Percentiles rank a stretch among this genome's conserved stretches.
phyloP scores from a whole-genome alignment of 352 stramenopile species.

The Blastocystis sp. region DNA sequence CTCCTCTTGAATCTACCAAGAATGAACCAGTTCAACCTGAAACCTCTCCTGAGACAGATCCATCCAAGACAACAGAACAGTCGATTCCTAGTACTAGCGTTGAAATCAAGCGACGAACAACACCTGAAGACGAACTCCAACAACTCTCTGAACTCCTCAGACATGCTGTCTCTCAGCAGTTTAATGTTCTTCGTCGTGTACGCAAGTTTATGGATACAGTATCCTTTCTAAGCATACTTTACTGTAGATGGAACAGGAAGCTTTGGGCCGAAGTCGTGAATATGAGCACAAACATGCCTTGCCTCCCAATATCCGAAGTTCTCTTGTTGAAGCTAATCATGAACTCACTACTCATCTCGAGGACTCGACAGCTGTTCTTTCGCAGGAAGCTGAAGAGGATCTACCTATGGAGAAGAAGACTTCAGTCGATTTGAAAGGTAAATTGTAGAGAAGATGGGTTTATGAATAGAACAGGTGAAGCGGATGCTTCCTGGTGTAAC shows the following conservation, averaged over 20 bases:
- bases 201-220: constrained; percentile 30
- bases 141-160: neutral
- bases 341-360: neutral
- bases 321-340: neutral
- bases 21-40: neutral
- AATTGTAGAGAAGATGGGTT: no score
- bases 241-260: constrained; percentile 39
- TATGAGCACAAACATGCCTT: constrained; percentile 20
- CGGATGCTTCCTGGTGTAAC: constrained; percentile 5
- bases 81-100: neutral
- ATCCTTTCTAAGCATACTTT: neutral
- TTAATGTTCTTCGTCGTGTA: neutral
- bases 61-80: no score
- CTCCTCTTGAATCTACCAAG: neutral
- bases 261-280: neutral
- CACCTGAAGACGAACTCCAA: neutral
- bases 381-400: neutral
- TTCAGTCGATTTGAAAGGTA: neutral
- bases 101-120: constrained; percentile 2
- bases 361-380: neutral
- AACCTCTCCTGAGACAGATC: neutral
- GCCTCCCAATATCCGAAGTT: neutral
- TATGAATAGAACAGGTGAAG: constrained; percentile 6
- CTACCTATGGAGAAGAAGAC: neutral
- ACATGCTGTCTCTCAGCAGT: neutral